Conservation (phyloP, 2,329 filamentous ascomycete species). For the Calonectria fujianensis region DNA sequence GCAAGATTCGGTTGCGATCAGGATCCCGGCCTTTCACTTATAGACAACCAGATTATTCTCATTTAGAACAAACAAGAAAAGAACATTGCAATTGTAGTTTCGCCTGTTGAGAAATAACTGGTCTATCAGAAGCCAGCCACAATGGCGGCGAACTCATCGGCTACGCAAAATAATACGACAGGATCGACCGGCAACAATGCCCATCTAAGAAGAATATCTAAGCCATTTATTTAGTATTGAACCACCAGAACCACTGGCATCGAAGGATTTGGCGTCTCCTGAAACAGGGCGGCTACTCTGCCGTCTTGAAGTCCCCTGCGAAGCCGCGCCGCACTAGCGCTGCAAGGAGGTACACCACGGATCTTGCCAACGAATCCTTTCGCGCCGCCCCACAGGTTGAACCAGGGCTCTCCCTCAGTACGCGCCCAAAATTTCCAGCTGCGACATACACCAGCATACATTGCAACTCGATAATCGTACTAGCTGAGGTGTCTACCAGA, state of each 20-base stretch:
- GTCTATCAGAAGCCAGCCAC: no score
- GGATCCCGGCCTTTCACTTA: no score
- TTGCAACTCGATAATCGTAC: neutral
- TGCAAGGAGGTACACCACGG: neutral
- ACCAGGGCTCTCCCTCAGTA: neutral
- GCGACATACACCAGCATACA: neutral
- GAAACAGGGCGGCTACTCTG: conserved; percentile 1
- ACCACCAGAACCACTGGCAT: neutral
- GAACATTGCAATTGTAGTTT: no score
- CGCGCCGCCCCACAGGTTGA: neutral
- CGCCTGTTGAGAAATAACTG: no score
- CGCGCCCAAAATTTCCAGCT: neutral
- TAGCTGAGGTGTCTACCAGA: neutral
- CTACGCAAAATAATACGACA: neutral
- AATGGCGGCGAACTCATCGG: no score
- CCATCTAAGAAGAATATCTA: neutral
- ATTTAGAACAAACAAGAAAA: no score
- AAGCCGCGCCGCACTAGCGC: neutral
- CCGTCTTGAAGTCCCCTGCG: neutral
- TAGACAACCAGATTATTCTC: no score
- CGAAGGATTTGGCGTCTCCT: neutral
- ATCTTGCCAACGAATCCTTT: neutral
- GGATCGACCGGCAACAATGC: neutral
- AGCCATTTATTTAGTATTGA: neutral
- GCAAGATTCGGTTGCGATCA: no score